phyloP scores from a whole-genome alignment of 345 rosid species.

The Streptanthus diversifolius region DNA sequence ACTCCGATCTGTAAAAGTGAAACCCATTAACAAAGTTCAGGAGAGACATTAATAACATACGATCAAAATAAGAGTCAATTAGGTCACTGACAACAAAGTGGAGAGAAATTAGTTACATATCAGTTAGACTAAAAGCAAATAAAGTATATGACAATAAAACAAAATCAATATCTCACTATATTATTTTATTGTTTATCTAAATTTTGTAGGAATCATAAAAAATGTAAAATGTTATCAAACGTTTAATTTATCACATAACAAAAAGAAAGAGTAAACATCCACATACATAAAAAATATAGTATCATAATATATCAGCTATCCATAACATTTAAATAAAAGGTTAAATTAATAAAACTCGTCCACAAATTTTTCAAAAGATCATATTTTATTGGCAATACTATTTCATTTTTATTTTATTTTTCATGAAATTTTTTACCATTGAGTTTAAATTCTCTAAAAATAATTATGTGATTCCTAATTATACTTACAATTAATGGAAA shows the following conservation, averaged over 20 bases:
- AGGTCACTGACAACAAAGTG: background rate
- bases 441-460: too few relatives aligned
- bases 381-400: too few relatives aligned
- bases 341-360: too few relatives aligned
- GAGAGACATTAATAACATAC: background rate
- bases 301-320: background rate
- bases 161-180: background rate
- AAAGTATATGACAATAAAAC: background rate
- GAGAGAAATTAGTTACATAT: background rate
- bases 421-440: too few relatives aligned
- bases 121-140: background rate
- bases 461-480: background rate
- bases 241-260: too few relatives aligned
- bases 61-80: too few relatives aligned
- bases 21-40: background rate
- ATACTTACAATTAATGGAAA: constrained; percentile 20
- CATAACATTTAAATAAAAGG: background rate
- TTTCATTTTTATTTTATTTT: too few relatives aligned
- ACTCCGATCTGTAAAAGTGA: constrained; percentile 27
- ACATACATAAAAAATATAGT: background rate
- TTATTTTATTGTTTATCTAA: background rate
- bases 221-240: background rate
- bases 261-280: background rate
- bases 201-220: background rate
- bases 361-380: too few relatives aligned